Conservation (phyloP, 768 basidiomycete species). For the Lyophyllum semitale region DNA sequence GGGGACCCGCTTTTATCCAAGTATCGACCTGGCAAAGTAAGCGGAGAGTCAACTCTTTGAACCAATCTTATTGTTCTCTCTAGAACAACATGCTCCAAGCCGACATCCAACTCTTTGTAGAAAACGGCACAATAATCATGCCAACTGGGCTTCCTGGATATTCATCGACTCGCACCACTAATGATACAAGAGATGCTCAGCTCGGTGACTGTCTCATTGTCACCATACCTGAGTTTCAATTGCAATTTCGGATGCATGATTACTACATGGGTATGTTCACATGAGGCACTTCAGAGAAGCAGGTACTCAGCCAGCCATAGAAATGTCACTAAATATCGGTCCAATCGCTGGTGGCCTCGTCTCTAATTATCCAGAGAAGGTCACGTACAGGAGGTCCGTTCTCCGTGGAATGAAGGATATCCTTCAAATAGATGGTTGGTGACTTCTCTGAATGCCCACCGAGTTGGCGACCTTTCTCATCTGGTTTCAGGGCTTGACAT, state of each 20-base stretch:
- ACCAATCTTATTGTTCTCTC: constrained; percentile 1
- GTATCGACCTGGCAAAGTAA: constrained; percentile 78
- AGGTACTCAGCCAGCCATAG: constrained; percentile 36
- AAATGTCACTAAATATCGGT: constrained; percentile 76
- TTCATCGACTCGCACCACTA: constrained; percentile 30
- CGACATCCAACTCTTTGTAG: constrained; percentile 54
- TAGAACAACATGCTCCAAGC: constrained; percentile 89
- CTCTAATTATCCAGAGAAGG: constrained; percentile 46
- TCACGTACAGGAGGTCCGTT: constrained; percentile 25
- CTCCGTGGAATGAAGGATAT: constrained; percentile 30
- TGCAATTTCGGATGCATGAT: constrained; percentile 81
- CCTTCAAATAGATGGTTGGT: constrained; percentile 51
- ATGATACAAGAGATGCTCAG: constrained; percentile 28
- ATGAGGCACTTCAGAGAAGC: not conserved
- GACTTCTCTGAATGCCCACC: not conserved
- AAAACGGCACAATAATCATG: constrained; percentile 56
- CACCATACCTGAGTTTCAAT: constrained; percentile 65
- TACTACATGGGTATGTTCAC: constrained; percentile 71
- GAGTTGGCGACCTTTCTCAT: not conserved
- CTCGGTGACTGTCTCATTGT: constrained; percentile 60
- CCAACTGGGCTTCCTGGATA: constrained; percentile 72
- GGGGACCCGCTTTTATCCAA: constrained; percentile 84
- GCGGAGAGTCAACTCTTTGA: constrained; percentile 9
- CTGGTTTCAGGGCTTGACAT: constrained; percentile 67
- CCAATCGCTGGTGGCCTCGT: constrained; percentile 57